These are phyloP conservation scores for Hordeum marinum DNA, from an alignment of 176 grass and related monocot species.

Conservation along the genomic window DNA sequence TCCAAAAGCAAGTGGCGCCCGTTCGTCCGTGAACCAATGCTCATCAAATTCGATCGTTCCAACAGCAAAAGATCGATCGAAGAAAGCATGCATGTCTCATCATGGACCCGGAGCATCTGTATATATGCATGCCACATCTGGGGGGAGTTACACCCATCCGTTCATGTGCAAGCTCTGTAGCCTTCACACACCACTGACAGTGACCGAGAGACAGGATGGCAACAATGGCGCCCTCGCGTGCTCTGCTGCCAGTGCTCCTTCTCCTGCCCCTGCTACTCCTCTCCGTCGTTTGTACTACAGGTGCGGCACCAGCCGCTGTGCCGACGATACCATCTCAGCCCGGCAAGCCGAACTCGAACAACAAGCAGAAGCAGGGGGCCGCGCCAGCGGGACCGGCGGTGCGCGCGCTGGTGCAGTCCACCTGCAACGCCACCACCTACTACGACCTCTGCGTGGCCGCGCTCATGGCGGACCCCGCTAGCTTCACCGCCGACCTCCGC, in stretches of 20 bases:
- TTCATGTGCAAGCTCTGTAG: neutral
- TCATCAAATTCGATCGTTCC: neutral
- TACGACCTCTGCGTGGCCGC: conserved; percentile 73
- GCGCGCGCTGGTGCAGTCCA: conserved; percentile 45
- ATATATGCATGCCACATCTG: neutral
- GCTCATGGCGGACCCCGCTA: conserved; percentile 45
- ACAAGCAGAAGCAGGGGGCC: neutral
- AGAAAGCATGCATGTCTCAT: neutral
- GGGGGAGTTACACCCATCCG: too few species aligned
- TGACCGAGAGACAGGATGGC: neutral
- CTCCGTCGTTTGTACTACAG: neutral
- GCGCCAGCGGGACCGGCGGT: neutral
- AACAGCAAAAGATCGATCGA: neutral
- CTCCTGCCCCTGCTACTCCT: neutral
- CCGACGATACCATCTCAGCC: neutral
- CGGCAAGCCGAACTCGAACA: conserved; percentile 3
- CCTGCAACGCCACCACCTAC: conserved; percentile 75
- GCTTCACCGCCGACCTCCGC: conserved; percentile 46
- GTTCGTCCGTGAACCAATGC: neutral
- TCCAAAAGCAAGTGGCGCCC: neutral
- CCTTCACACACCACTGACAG: neutral
- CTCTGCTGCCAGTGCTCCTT: neutral
- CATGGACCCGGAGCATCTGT: neutral
- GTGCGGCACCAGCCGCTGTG: neutral
- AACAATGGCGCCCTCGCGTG: neutral